phyloP scores from a whole-genome alignment of 1,139 yeast species.

The Zygotorulaspora mrakii region DNA sequence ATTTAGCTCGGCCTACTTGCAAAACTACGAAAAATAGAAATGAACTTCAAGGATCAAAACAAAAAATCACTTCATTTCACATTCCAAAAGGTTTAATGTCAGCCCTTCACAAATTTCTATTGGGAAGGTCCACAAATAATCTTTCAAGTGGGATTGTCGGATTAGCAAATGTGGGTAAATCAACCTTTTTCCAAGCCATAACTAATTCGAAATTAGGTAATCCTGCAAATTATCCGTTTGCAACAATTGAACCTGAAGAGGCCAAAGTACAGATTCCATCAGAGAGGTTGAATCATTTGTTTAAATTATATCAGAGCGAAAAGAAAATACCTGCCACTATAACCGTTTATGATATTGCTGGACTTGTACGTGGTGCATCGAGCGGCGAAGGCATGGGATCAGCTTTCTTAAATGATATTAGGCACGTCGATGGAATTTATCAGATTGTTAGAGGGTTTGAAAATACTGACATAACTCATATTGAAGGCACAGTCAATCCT shows the following conservation, averaged over 20 bases:
- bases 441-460: constrained; percentile 67
- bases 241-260: constrained; percentile 72
- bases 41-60: too few relatives aligned
- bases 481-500: constrained; percentile 62
- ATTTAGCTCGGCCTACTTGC: too few relatives aligned
- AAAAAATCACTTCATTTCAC: too few relatives aligned
- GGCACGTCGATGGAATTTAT: constrained; percentile 70
- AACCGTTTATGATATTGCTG: constrained; percentile 70
- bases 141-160: constrained; percentile 56
- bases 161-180: constrained; percentile 73
- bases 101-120: constrained; percentile 13
- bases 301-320: constrained; percentile 47
- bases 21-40: too few relatives aligned
- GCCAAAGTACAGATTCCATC: constrained; percentile 58
- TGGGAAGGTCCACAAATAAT: constrained; percentile 33
- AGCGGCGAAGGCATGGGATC: constrained; percentile 77
- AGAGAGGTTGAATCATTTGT: constrained; percentile 44
- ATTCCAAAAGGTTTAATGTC: too few relatives aligned
- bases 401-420: constrained; percentile 65
- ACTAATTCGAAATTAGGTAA: constrained; percentile 68
- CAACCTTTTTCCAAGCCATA: constrained; percentile 64
- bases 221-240: constrained; percentile 79
- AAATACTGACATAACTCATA: constrained; percentile 67
- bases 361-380: constrained; percentile 68
- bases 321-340: constrained; percentile 54